phyloP scores from a whole-genome alignment of 208 protist species.

The Jaenimonas drosophilae region DNA sequence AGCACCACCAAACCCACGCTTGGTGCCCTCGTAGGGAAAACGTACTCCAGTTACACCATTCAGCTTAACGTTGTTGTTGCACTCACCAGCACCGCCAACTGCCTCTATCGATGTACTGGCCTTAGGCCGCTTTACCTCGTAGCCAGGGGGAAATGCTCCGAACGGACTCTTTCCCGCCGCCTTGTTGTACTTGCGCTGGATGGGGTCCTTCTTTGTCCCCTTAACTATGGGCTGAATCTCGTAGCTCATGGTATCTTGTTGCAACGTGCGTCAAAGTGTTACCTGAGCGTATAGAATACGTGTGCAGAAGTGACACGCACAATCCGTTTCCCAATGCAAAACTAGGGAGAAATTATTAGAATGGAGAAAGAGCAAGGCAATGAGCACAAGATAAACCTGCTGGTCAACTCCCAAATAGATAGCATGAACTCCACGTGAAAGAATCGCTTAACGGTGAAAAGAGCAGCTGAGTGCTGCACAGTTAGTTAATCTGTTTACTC shows the following conservation, averaged over 20 bases:
- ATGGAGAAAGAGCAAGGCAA: background rate
- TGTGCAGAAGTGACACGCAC: too few relatives aligned
- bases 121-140: slow-evolving; percentile 29
- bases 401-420: background rate
- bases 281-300: background rate
- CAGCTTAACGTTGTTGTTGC: slow-evolving; percentile 3
- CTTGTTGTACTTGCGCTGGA: slow-evolving; percentile 67
- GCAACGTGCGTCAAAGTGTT: background rate
- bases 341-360: background rate
- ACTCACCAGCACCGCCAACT: slow-evolving; percentile 4
- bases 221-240: slow-evolving; percentile 83
- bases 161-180: slow-evolving; percentile 76
- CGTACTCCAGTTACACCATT: slow-evolving; percentile 18
- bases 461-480: background rate
- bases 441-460: background rate
- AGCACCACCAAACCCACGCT: slow-evolving; percentile 75
- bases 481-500: background rate
- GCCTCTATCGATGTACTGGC: background rate
- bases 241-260: slow-evolving; percentile 56
- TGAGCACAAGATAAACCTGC: background rate
- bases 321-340: background rate
- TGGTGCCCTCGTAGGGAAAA: slow-evolving; percentile 65
- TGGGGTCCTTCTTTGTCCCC: slow-evolving; percentile 82
- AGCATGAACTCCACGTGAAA: background rate
- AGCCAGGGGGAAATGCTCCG: slow-evolving; percentile 54